Conservation (phyloP, 2,329 filamentous ascomycete genomes). For the Aspergillus pseudonomiae region DNA sequence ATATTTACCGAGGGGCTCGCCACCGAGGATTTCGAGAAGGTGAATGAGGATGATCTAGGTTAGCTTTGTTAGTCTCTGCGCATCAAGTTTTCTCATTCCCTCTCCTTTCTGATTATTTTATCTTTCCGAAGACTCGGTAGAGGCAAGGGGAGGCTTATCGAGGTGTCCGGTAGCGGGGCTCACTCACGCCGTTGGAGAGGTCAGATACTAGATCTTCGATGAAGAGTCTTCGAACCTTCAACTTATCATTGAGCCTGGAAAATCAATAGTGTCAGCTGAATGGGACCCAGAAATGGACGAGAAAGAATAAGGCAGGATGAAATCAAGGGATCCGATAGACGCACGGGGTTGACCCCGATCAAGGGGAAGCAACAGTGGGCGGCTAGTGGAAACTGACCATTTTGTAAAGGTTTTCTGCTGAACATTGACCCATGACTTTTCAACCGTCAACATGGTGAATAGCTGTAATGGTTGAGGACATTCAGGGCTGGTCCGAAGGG, state of each 20-base stretch:
- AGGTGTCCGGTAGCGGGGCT: slow-evolving; percentile 6
- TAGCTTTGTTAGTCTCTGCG: slow-evolving; percentile 5
- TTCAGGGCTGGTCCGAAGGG: slow-evolving; percentile 29
- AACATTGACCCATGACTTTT: slow-evolving; percentile 72
- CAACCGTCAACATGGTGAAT: slow-evolving; percentile 51
- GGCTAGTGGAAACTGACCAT: slow-evolving; percentile 61
- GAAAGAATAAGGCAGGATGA: neutral
- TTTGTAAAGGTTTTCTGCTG: slow-evolving; percentile 99
- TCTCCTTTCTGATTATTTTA: neutral
- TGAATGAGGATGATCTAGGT: slow-evolving; percentile 88
- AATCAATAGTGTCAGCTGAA: neutral
- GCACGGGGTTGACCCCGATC: neutral
- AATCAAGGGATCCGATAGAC: neutral
- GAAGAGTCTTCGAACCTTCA: slow-evolving; percentile 74
- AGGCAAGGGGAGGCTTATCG: neutral
- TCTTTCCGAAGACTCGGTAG: neutral
- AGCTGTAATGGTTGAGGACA: slow-evolving; percentile 28
- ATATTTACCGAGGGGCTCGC: slow-evolving; percentile 94
- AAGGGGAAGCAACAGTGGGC: neutral
- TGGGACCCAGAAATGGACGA: neutral
- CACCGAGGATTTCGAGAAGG: slow-evolving; percentile 91
- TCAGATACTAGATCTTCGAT: slow-evolving; percentile 87
- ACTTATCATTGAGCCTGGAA: slow-evolving; percentile 91
- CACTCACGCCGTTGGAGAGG: slow-evolving; percentile 86
- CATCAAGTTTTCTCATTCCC: too few species aligned